These are phyloP conservation scores for Lachnellula arida DNA, from an alignment of 2,329 filamentous ascomycete genomes.

Conservation along the genomic window DNA sequence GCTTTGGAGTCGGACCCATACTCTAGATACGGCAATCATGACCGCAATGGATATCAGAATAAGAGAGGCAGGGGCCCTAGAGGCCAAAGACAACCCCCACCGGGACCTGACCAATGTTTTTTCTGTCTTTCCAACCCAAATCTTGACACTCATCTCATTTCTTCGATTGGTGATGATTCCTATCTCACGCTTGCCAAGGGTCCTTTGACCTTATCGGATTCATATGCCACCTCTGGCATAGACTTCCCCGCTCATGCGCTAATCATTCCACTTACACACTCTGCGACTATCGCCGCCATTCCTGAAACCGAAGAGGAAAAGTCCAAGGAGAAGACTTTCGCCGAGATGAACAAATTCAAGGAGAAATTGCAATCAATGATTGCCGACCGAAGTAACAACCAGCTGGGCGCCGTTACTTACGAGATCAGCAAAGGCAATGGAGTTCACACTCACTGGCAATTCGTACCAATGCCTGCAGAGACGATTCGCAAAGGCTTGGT, in stretches of 20 bases:
- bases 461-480: slow-evolving; percentile 68
- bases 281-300: slow-evolving; percentile 68
- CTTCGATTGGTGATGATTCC: slow-evolving; percentile 78
- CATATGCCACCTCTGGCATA: slow-evolving; percentile 61
- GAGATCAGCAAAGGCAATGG: slow-evolving; percentile 80
- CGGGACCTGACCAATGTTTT: slow-evolving; percentile 78
- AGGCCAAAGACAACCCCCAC: slow-evolving; percentile 50
- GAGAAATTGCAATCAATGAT: slow-evolving; percentile 77
- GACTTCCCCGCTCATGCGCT: slow-evolving; percentile 81
- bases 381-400: slow-evolving; percentile 44
- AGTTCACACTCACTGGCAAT: slow-evolving; percentile 92
- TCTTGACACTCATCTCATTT: slow-evolving; percentile 80
- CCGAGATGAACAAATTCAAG: slow-evolving; percentile 82
- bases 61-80: slow-evolving; percentile 43
- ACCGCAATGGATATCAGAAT: slow-evolving; percentile 36
- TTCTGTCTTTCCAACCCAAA: slow-evolving; percentile 91
- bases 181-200: slow-evolving; percentile 93
- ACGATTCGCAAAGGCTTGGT: slow-evolving; percentile 69
- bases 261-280: slow-evolving; percentile 82
- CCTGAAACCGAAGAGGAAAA: slow-evolving; percentile 44
- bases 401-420: slow-evolving; percentile 82
- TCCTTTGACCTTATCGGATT: slow-evolving; percentile 67
- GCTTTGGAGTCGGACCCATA: slow-evolving; percentile 43
- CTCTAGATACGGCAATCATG: slow-evolving; percentile 50
- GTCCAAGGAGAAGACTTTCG: slow-evolving; percentile 53